Evolutionary conservation across 2,329 filamentous ascomycete species (phyloP).

Genomic region (Atkinsonella hypoxylon): DNA sequence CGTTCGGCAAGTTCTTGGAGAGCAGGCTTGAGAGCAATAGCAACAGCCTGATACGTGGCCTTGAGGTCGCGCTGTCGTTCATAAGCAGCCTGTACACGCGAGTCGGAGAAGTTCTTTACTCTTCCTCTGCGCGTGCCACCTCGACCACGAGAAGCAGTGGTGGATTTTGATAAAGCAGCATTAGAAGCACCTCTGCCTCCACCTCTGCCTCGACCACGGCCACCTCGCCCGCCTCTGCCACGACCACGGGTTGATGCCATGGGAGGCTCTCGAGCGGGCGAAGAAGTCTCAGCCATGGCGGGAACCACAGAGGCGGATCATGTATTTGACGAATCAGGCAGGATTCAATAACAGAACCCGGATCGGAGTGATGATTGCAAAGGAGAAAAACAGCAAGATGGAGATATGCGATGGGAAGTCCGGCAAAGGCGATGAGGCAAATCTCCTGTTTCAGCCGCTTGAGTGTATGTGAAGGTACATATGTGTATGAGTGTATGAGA

Average conservation of each 20-base stretch:
- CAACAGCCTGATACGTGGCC: constrained; percentile 50
- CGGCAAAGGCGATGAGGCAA: not conserved
- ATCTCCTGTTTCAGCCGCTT: not conserved
- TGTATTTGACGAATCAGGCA: constrained; percentile 13
- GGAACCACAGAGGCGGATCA: constrained; percentile 16
- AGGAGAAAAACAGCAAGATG: not conserved
- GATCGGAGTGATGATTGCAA: not conserved
- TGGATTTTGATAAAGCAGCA: constrained; percentile 20
- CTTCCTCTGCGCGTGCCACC: constrained; percentile 34
- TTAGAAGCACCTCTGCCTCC: constrained; percentile 18
- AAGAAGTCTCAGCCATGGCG: constrained; percentile 27
- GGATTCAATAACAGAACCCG: not conserved
- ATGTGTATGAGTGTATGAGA: not conserved
- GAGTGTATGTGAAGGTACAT: not conserved
- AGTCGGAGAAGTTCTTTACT: constrained; percentile 43
- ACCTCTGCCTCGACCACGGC: constrained; percentile 11
- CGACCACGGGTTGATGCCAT: constrained; percentile 19
- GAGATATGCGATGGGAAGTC: not conserved
- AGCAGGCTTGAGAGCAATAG: constrained; percentile 49
- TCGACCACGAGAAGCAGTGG: constrained; percentile 24
- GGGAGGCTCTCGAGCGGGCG: constrained; percentile 23
- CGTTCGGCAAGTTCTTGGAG: constrained; percentile 54
- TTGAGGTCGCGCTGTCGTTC: constrained; percentile 57
- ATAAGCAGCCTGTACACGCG: constrained; percentile 43
- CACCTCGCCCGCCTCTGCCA: constrained; percentile 16